These are phyloP conservation scores for Calonectria pteridis DNA, from an alignment of 2,329 filamentous ascomycete species.

Conservation along the genomic window DNA sequence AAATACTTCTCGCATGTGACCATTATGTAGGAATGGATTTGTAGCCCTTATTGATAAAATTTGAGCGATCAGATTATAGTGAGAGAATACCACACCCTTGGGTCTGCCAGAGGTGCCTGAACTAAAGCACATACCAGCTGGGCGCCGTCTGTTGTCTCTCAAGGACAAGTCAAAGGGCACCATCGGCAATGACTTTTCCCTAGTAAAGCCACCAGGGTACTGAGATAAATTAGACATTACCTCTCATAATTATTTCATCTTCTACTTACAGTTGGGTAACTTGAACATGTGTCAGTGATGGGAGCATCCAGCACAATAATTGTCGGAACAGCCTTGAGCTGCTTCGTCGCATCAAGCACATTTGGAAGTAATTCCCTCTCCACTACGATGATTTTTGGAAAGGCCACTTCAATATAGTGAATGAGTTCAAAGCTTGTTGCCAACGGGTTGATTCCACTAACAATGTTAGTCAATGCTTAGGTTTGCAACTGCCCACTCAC, in stretches of 20 bases:
- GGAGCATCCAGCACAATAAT: constrained; percentile 14
- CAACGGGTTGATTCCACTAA: constrained; percentile 39
- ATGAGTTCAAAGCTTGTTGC: constrained; percentile 40
- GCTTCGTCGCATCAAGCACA: constrained; percentile 1
- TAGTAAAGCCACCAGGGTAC: constrained; percentile 19
- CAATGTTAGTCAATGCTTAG: background rate
- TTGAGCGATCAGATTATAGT: constrained; percentile 40
- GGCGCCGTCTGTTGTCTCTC: constrained; percentile 29
- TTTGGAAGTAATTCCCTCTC: constrained; percentile 29
- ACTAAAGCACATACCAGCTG: constrained; percentile 41
- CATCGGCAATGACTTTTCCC: background rate
- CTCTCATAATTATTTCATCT: too few species aligned
- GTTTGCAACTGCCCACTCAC: constrained; percentile 10
- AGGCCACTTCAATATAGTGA: constrained; percentile 37
- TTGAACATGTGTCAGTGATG: background rate
- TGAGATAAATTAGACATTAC: background rate
- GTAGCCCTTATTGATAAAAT: constrained; percentile 36
- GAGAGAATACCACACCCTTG: constrained; percentile 40
- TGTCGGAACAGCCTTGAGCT: background rate
- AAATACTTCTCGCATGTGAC: constrained; percentile 42
- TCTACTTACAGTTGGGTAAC: background rate
- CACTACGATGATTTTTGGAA: constrained; percentile 33
- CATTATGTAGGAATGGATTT: constrained; percentile 40
- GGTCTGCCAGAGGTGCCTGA: constrained; percentile 42
- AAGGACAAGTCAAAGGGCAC: constrained; percentile 25